Percentiles rank a stretch among this genome's conserved stretches.
Conservation (phyloP, 2,329 filamentous ascomycete genomes). For the Fusarium xylarioides region DNA sequence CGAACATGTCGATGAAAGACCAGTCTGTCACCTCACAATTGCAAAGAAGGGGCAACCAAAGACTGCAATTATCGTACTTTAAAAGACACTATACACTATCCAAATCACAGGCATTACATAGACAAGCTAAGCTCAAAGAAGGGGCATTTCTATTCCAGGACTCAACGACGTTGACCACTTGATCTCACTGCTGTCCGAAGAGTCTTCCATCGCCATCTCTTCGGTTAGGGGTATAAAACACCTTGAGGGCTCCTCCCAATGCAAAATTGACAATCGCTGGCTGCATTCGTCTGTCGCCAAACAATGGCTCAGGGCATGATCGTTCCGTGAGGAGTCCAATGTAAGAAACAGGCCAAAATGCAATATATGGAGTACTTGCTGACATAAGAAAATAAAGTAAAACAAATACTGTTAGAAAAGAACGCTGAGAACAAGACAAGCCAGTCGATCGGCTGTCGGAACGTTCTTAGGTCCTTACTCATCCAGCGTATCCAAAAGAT, state of each 20-base stretch:
- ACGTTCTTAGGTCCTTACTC: conserved; percentile 28
- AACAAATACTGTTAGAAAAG: conserved; percentile 25
- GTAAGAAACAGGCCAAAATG: conserved; percentile 25
- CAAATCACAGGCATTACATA: conserved; percentile 40
- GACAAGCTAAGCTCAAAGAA: conserved; percentile 30
- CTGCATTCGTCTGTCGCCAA: conserved; percentile 22
- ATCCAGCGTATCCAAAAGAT: conserved; percentile 34
- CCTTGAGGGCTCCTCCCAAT: conserved; percentile 27
- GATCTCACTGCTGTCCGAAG: conserved; percentile 24
- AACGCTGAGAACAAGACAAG: conserved; percentile 27
- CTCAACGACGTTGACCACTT: conserved; percentile 16
- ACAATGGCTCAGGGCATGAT: conserved; percentile 16
- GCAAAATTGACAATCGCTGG: conserved; percentile 28
- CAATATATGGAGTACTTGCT: conserved; percentile 35
- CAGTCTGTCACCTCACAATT: not conserved
- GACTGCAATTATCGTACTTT: conserved; percentile 18
- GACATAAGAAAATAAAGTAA: conserved; percentile 32
- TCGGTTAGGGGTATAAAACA: conserved; percentile 29
- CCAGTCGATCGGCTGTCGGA: conserved; percentile 26
- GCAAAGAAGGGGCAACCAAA: not conserved
- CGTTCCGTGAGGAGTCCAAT: conserved; percentile 18
- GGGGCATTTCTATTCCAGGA: conserved; percentile 16
- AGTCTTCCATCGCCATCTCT: conserved; percentile 27
- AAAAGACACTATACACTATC: conserved; percentile 37
- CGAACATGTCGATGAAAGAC: not conserved